These are phyloP conservation scores for Trichoderma atrobrunneum DNA, from an alignment of 2,329 filamentous ascomycete genomes.

Conservation along the genomic window DNA sequence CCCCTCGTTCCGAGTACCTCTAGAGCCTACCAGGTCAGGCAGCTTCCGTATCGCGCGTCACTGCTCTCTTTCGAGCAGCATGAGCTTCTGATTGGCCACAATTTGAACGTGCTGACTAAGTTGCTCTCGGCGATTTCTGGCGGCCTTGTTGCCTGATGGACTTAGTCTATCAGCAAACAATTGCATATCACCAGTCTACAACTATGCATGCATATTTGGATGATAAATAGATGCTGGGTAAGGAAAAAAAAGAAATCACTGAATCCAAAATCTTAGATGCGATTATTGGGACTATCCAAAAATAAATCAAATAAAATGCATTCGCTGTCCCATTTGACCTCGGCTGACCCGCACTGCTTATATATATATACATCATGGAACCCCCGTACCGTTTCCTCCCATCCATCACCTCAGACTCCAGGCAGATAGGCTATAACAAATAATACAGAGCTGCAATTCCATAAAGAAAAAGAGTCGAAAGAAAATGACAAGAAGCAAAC, in stretches of 20 bases:
- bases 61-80: constrained; percentile 20
- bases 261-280: not conserved
- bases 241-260: not conserved
- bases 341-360: not conserved
- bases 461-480: not conserved
- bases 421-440: not conserved
- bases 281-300: not conserved
- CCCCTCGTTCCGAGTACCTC: constrained; percentile 1
- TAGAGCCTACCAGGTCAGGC: constrained; percentile 36
- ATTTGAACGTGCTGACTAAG: not conserved
- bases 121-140: not conserved
- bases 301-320: not conserved
- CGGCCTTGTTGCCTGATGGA: constrained; percentile 11
- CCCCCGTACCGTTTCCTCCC: not conserved
- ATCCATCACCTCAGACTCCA: not conserved
- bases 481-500: not conserved
- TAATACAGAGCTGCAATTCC: not conserved
- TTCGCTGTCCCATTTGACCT: not conserved
- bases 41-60: constrained; percentile 45
- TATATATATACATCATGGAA: not conserved
- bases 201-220: no score
- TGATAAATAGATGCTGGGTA: not conserved
- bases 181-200: not conserved
- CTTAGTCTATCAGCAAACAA: not conserved
- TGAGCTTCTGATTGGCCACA: constrained; percentile 10